A percentile compares a stretch with the other conserved stretches of the same genome.
These are phyloP conservation scores for Comarum palustre DNA, from an alignment of 306 rosid species.

Conservation along the genomic window DNA sequence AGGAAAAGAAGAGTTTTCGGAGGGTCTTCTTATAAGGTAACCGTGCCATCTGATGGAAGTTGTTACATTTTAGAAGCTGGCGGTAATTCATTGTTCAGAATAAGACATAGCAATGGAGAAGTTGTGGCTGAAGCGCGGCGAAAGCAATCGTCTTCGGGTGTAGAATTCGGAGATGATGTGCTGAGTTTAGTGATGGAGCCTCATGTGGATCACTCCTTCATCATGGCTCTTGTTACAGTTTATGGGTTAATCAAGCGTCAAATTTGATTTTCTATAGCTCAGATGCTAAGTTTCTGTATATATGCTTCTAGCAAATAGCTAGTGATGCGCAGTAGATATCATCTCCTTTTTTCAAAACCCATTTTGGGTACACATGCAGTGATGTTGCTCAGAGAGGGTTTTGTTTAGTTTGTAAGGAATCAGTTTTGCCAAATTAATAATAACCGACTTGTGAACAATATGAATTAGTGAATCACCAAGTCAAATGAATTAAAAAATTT, in stretches of 20 bases:
- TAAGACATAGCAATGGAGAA: constrained; percentile 18
- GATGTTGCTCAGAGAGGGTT: background rate
- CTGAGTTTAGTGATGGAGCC: constrained; percentile 31
- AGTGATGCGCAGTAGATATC: background rate
- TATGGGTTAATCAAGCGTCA: constrained; percentile 26
- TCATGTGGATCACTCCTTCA: constrained; percentile 33
- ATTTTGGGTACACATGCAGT: background rate
- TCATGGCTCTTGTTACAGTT: constrained; percentile 39
- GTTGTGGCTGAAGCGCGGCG: constrained; percentile 20
- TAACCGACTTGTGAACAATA: too few relatives aligned
- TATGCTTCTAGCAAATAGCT: background rate
- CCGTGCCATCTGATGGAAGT: constrained; percentile 7
- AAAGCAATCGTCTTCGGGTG: constrained; percentile 21
- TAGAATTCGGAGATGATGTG: constrained; percentile 38
- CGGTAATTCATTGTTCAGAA: constrained; percentile 14
- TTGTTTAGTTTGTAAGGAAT: background rate
- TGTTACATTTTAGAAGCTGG: constrained; percentile 29
- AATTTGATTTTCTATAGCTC: background rate
- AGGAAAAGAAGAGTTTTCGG: constrained; percentile 15
- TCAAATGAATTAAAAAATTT: too few relatives aligned
- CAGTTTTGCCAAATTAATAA: too few relatives aligned
- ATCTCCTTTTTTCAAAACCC: background rate
- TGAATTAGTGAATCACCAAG: too few relatives aligned
- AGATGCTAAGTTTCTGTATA: background rate
- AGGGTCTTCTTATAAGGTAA: constrained; percentile 16